phyloP scores from a whole-genome alignment of 2,329 filamentous ascomycete genomes.

The Fusarium armeniacum region DNA sequence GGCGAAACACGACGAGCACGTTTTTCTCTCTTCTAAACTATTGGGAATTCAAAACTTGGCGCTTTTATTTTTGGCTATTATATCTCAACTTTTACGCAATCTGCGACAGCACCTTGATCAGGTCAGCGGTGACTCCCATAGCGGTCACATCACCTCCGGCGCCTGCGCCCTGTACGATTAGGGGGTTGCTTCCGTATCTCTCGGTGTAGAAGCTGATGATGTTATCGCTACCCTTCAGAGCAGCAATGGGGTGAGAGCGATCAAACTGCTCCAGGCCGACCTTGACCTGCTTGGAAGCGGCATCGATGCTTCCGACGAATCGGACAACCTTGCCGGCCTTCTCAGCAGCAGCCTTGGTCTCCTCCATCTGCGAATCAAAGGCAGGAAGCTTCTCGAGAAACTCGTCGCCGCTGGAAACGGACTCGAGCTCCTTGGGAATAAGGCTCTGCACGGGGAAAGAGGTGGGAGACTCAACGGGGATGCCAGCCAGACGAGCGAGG shows the following conservation, averaged over 20 bases:
- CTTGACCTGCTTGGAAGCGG: constrained; percentile 83
- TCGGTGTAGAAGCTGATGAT: constrained; percentile 99
- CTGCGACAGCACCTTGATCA: constrained; percentile 88
- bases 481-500: constrained; percentile 84
- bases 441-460: constrained; percentile 94
- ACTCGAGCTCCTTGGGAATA: constrained; percentile 89
- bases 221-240: constrained; percentile 97
- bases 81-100: constrained; percentile 62
- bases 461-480: constrained; percentile 85
- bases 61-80: constrained; percentile 42
- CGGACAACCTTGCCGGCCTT: constrained; percentile 91
- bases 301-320: constrained; percentile 94
- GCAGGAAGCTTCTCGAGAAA: constrained; percentile 85
- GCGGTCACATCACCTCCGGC: constrained; percentile 96
- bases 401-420: constrained; percentile 81
- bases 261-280: constrained; percentile 94
- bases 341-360: constrained; percentile 86
- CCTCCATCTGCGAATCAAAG: constrained; percentile 92
- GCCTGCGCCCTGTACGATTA: constrained; percentile 95
- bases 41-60: constrained; percentile 19
- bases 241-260: constrained; percentile 89
- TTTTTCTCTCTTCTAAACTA: neutral
- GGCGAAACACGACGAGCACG: constrained; percentile 10
- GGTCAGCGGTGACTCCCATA: constrained; percentile 95
- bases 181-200: constrained; percentile 89